Evolutionary conservation across 2,329 filamentous ascomycete species (phyloP), one percentile per base, ranked within the genome.

Genomic region (Aspergillus vadensis): DNA sequence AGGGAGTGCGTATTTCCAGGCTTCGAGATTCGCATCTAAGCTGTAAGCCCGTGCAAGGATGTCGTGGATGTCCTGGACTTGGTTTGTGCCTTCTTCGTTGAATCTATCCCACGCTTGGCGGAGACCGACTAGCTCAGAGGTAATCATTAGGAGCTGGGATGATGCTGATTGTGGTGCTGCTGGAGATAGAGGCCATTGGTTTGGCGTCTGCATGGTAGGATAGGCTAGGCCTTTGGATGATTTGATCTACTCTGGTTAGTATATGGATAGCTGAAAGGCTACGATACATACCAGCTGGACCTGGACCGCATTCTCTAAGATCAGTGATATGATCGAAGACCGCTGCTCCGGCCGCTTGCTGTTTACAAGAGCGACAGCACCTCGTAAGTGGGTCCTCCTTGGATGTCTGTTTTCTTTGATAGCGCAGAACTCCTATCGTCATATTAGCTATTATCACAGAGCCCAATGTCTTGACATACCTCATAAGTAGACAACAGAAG

Each of bases 331-430:
- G 9, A 60, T 12, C 0, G 64, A 59, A 5, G 67, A 49, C 15
- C 63, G 48, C 21, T 58, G 54, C 25, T 66, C 61, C 5, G 67
- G 50, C 23, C 59, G 60, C 25, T 61, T 63, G 12, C 59, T 68
- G 23, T 72, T 71, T 5, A 73, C 61, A 8, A 73, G 53, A 9
- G 71, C 71, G 54, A 73, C 62, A 2, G 71, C 71, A 1, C 71
- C 71, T n/a, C 64, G 66, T 7, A 73, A 50, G 57, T 73, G 71
- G 4, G 68, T 67, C 59, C 65, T 70, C 8, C 62, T 32, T 1
- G 71, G 66, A 2, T 55, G 38, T 30, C 64, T 61, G 21, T 62
- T 63, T 30, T 72, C 66, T 53, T 67, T 70, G 3, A 70, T 58
- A 9, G 70, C 67, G 12, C 61, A 50, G 4, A 73, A 69, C 59